Evolutionary conservation across 169 alveolate genomes (phyloP), one percentile per base, ranked within the genome.

Genomic region (Eimeria necatrix): DNA sequence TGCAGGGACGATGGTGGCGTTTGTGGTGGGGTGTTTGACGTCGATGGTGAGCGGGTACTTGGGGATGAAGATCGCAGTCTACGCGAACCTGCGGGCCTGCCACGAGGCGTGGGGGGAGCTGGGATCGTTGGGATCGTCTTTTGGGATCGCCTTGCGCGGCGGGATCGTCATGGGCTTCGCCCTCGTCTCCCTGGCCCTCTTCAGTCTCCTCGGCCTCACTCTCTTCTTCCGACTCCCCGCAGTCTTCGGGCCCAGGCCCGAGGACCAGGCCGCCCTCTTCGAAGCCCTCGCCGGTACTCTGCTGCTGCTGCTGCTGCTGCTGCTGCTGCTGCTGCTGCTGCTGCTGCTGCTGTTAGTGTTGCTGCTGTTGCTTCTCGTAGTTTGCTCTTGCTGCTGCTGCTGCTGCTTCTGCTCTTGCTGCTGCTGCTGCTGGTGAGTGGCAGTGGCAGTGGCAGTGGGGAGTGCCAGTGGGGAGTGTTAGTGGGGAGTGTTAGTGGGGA

Each of bases 91-190:
- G 26, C 97, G 98, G 91, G 97, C 98, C 48, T 95, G 98, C 6
- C 97, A 96, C 87, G 97, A 96, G 87, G 97, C 98, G 22, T 97
- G 98, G 96, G 92, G 93, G 64, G 93, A 87, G 4, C 95, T 97
- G 61, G n/a, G n/a, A n/a, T n/a, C n/a, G n/a, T 68, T 68, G 48
- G 97, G 97, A 46, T 91, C 61, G 60, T 98, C 98, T 59, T 98
- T 96, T 94, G 68, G 95, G 71, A 98, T 97, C 20, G 98, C 99
- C 51, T 80, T 97, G 48, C 96, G 97, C 76, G 99, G 98, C 24
- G 99, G 99, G 22, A 95, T 97, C 68, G 98, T 97, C 86, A 96
- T 98, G 98, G 99, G 99, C 24, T 97, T 98, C 85, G 78, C 96
- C 76, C 95, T 97, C 76, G 98, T 97, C 78, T 97, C 99, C 3